Evolutionary conservation across 768 basidiomycete genomes (phyloP).

Genomic region (Tricholoma flavovirens): DNA sequence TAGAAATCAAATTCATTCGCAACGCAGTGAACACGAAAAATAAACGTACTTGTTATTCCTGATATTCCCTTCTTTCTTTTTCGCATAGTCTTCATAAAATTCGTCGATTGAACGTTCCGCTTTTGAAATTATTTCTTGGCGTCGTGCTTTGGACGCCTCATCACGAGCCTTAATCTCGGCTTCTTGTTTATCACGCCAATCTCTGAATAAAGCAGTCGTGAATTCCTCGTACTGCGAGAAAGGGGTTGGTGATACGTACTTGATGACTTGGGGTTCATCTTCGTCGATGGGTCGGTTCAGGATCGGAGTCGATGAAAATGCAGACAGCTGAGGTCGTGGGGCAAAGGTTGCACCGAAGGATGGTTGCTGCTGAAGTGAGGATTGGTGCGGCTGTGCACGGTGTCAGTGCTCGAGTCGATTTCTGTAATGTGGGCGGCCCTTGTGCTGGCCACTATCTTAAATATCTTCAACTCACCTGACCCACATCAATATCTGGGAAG

Average conservation of each 20-base stretch:
- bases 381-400: slow-evolving; percentile 25
- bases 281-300: slow-evolving; percentile 61
- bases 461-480: slow-evolving; percentile 25
- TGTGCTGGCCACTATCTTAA: too few species aligned
- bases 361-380: slow-evolving; percentile 27
- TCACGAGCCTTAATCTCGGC: slow-evolving; percentile 82
- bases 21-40: slow-evolving; percentile 1
- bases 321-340: slow-evolving; percentile 70
- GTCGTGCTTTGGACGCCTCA: slow-evolving; percentile 67
- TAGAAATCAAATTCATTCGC: background rate
- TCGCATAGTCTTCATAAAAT: slow-evolving; percentile 84
- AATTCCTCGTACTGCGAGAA: background rate
- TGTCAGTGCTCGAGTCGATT: background rate
- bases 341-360: slow-evolving; percentile 59
- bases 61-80: slow-evolving; percentile 86
- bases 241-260: slow-evolving; percentile 36
- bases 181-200: slow-evolving; percentile 85
- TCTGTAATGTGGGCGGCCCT: background rate
- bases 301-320: slow-evolving; percentile 68
- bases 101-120: slow-evolving; percentile 86
- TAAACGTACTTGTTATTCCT: slow-evolving; percentile 85
- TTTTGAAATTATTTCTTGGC: slow-evolving; percentile 76
- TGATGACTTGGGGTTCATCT: slow-evolving; percentile 85
- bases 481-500: slow-evolving; percentile 73
- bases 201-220: slow-evolving; percentile 33